These are phyloP conservation scores for Penicillium crystallinum DNA, from an alignment of 495 filamentous ascomycete species.

Conservation along the genomic window DNA sequence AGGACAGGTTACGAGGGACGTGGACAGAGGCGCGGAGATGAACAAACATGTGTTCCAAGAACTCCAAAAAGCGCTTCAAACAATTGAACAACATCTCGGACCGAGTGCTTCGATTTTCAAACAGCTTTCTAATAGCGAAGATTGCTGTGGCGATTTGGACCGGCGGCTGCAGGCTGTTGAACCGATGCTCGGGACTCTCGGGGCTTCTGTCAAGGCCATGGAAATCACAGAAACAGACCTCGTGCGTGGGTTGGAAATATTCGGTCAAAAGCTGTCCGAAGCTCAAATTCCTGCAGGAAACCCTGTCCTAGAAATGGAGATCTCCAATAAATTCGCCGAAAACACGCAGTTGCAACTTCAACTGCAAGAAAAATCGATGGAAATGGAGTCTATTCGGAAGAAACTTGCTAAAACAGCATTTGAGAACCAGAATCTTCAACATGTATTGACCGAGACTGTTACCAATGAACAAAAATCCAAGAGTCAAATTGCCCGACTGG, in stretches of 20 bases:
- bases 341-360: slow-evolving; percentile 23
- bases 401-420: slow-evolving; percentile 11
- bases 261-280: slow-evolving; percentile 21
- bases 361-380: slow-evolving; percentile 15
- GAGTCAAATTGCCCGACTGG: slow-evolving; percentile 3
- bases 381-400: slow-evolving; percentile 13
- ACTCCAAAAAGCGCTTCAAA: slow-evolving; percentile 20
- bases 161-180: slow-evolving; percentile 13
- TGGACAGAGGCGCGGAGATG: slow-evolving; percentile 11
- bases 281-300: slow-evolving; percentile 14
- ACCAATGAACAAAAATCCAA: slow-evolving; percentile 12
- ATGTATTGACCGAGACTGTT: slow-evolving; percentile 13
- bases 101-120: slow-evolving; percentile 18
- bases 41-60: slow-evolving; percentile 10
- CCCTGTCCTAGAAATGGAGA: slow-evolving; percentile 6
- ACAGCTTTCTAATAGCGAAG: slow-evolving; percentile 18
- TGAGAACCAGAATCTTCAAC: slow-evolving; percentile 14
- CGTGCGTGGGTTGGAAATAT: slow-evolving; percentile 12
- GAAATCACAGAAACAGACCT: slow-evolving; percentile 17
- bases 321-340: slow-evolving; percentile 15
- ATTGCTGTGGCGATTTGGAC: slow-evolving; percentile 11
- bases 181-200: slow-evolving; percentile 17
- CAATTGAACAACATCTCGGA: slow-evolving; percentile 16
- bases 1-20: slow-evolving; percentile 9
- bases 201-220: slow-evolving; percentile 12